phyloP scores from a whole-genome alignment of 306 rosid species.

The Parietaria judaica region DNA sequence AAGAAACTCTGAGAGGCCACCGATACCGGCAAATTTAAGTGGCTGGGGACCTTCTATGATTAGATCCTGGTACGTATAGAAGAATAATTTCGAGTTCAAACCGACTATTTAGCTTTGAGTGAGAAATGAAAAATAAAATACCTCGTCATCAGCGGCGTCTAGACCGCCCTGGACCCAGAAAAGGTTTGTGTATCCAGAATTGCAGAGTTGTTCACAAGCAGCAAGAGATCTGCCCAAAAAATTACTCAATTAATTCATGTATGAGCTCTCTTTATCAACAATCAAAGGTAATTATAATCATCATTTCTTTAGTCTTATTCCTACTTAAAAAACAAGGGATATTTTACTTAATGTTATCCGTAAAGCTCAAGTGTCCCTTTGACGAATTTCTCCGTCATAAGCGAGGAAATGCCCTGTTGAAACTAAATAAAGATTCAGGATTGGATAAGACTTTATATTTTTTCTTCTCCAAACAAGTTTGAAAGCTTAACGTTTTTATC shows the following conservation, averaged over 20 bases:
- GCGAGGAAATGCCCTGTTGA: too few species aligned
- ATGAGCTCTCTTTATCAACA: neutral
- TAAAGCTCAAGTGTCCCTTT: too few species aligned
- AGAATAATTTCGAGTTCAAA: slow-evolving; percentile 15
- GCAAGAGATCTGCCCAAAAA: slow-evolving; percentile 65
- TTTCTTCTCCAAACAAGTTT: too few species aligned
- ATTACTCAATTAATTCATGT: neutral
- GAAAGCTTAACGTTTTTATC: too few species aligned
- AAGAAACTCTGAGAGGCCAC: slow-evolving; percentile 83
- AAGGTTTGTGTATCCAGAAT: slow-evolving; percentile 74
- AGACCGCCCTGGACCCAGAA: slow-evolving; percentile 97
- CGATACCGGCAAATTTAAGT: slow-evolving; percentile 84
- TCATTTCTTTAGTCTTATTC: neutral
- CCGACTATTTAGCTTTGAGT: slow-evolving; percentile 1
- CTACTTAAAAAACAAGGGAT: too few species aligned
- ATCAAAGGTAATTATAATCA: neutral
- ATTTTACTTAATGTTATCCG: too few species aligned
- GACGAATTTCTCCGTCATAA: too few species aligned
- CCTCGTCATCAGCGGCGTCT: slow-evolving; percentile 92
- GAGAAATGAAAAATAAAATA: slow-evolving; percentile 14
- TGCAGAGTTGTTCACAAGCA: slow-evolving; percentile 79
- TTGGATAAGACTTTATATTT: too few species aligned
- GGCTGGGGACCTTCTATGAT: slow-evolving; percentile 74
- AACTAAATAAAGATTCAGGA: too few species aligned
- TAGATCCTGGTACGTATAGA: slow-evolving; percentile 64